These are phyloP conservation scores for Monilinia vaccinii-corymbosi DNA, from an alignment of 2,329 filamentous ascomycete species.

Conservation along the genomic window DNA sequence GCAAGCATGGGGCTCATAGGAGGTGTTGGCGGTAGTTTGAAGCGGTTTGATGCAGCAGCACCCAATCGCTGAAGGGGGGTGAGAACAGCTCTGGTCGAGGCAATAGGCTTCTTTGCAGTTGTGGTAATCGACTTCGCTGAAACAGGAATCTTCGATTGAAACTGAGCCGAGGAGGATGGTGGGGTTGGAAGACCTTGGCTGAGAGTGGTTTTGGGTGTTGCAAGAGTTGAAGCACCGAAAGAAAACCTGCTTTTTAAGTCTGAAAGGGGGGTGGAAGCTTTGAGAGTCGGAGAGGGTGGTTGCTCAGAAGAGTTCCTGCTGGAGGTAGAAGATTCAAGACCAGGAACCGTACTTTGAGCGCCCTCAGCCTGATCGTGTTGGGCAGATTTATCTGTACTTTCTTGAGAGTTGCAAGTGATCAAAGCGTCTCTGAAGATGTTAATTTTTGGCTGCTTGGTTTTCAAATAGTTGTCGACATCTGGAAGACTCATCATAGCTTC, in stretches of 20 bases:
- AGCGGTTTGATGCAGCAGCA: conserved; percentile 19
- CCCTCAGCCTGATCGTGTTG: neutral
- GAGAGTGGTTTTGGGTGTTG: conserved; percentile 15
- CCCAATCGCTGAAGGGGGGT: conserved; percentile 30
- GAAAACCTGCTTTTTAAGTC: conserved; percentile 20
- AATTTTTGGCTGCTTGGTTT: conserved; percentile 17
- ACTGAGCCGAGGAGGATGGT: conserved; percentile 14
- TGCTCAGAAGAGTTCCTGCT: conserved; percentile 19
- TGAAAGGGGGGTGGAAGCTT: neutral
- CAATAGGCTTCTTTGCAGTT: conserved; percentile 9
- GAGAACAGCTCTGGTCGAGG: conserved; percentile 1
- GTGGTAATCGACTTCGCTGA: conserved; percentile 17
- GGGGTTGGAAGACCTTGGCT: conserved; percentile 16
- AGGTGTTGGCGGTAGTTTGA: conserved; percentile 21
- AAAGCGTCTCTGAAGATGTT: conserved; percentile 15
- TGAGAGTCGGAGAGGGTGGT: conserved; percentile 18
- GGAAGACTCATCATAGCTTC: conserved; percentile 39
- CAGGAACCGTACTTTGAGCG: conserved; percentile 18
- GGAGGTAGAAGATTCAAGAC: conserved; percentile 19
- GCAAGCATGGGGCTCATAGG: conserved; percentile 20
- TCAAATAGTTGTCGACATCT: conserved; percentile 26
- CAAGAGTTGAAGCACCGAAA: conserved; percentile 12
- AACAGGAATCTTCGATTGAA: conserved; percentile 24
- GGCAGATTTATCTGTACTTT: neutral
- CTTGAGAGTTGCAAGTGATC: neutral